Evolutionary conservation across 805 yeast species (phyloP), one percentile per base, ranked within the genome.

Genomic region (Saturnispora ahearnii): DNA sequence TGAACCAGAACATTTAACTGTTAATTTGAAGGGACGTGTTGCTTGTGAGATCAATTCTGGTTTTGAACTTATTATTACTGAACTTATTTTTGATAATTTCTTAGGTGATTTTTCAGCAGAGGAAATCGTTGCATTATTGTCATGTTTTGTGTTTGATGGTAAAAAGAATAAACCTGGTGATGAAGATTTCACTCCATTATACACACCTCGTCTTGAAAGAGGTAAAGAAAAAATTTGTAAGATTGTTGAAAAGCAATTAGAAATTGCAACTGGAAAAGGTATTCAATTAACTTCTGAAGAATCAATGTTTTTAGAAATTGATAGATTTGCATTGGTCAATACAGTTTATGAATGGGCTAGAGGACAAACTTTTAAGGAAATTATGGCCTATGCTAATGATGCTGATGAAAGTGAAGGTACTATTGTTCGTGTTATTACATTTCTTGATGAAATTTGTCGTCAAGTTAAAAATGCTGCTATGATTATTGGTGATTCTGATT

Each of bases 301-400:
- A 58, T 84, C 82, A 45, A 85, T 84, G 52, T 93, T 91, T 60
- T 68, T 84, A 55, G 95, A 87, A 50, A 77, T 83, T 55, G 83
- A 87, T 59, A 73, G 98, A 57, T 93, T 93, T 66, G 96, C 91
- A 0, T 73, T 93, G 60, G 86, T 88, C 67, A 91, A 89, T 63
- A 96, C 88, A 11, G 96, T 91, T 4, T 93, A 91, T 64, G 97
- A 93, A 67, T 93, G 99, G 99, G 96, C 98, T 1, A 75, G 95
- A 56, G 99, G 99, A 2, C 76, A 83, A 73, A 76, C 95, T 0
- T 93, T 93, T 71, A 84, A 84, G 55, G 95, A 88, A 51, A 91
- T 93, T 55, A 93, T 90, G 84, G 83, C 79, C 52, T 75, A 88
- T 55, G 87, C 96, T 51, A 82, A 81, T 18, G 96, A 90, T 59